Percentiles rank a stretch among this genome's conserved stretches.
These are phyloP conservation scores for Amaranthus palmeri DNA, from an alignment of 148 eudicot species.

Conservation along the genomic window DNA sequence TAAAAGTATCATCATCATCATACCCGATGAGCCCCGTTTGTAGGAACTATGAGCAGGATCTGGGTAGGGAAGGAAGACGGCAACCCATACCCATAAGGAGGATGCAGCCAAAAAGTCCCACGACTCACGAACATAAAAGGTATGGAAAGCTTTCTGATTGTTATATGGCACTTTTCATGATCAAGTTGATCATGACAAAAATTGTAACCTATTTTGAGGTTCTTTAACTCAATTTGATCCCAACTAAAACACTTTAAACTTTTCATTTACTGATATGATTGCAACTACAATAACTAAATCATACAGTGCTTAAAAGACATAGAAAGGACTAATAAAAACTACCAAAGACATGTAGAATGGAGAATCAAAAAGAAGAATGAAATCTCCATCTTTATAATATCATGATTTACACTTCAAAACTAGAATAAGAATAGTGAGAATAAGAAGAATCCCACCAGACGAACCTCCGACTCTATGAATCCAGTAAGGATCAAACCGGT, in stretches of 20 bases:
- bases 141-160: neutral
- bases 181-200: neutral
- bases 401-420: conserved; percentile 52
- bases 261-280: neutral
- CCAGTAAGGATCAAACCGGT: conserved; percentile 74
- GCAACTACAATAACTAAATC: neutral
- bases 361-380: neutral
- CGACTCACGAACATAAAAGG: neutral
- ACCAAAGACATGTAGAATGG: conserved; percentile 7
- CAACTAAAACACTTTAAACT: neutral
- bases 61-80: too few species aligned
- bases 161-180: neutral
- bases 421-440: conserved; percentile 53
- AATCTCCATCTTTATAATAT: conserved; percentile 1
- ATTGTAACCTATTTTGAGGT: neutral
- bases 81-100: too few species aligned
- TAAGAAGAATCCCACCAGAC: conserved; percentile 56
- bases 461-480: conserved; percentile 83
- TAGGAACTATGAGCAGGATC: too few species aligned
- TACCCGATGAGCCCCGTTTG: too few species aligned
- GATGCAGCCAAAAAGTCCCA: too few species aligned
- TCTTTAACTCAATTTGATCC: too few species aligned
- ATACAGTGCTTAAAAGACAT: neutral
- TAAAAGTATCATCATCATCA: too few species aligned
- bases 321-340: neutral